Evolutionary conservation across 306 rosid species (phyloP).

Genomic region (Calophaca sinica): DNA sequence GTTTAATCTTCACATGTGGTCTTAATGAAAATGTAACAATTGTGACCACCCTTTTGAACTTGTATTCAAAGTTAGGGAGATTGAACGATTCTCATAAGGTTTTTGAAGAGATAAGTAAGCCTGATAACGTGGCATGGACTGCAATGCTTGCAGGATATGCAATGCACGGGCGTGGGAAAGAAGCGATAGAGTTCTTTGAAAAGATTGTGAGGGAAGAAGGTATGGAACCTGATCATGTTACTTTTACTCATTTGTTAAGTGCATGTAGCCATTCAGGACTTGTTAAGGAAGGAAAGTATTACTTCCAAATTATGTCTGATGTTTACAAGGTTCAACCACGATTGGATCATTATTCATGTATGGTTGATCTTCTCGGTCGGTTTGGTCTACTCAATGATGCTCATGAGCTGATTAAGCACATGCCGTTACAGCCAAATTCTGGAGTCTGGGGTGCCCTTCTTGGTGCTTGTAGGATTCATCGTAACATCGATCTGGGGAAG

Average conservation of each 20-base stretch:
- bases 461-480: constrained; percentile 73
- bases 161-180: constrained; percentile 66
- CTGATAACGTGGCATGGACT: constrained; percentile 78
- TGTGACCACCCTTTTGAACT: constrained; percentile 64
- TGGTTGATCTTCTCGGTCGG: constrained; percentile 91
- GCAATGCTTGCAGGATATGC: constrained; percentile 84
- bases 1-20: constrained; percentile 56
- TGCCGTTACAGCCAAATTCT: constrained; percentile 78
- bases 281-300: constrained; percentile 64
- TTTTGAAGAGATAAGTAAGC: constrained; percentile 59
- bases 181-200: constrained; percentile 67
- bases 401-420: constrained; percentile 59
- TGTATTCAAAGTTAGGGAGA: constrained; percentile 76
- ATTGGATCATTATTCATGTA: constrained; percentile 82
- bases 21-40: constrained; percentile 51
- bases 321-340: constrained; percentile 64
- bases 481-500: constrained; percentile 66
- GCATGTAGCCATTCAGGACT: constrained; percentile 93
- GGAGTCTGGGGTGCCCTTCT: constrained; percentile 89
- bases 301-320: constrained; percentile 64
- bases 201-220: constrained; percentile 55
- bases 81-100: constrained; percentile 59
- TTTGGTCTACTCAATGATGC: constrained; percentile 68
- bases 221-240: constrained; percentile 75
- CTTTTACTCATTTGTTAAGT: constrained; percentile 79